Evolutionary conservation across 306 rosid genomes (phyloP), one percentile per base, ranked within the genome.

Genomic region (Vachellia collinsii): DNA sequence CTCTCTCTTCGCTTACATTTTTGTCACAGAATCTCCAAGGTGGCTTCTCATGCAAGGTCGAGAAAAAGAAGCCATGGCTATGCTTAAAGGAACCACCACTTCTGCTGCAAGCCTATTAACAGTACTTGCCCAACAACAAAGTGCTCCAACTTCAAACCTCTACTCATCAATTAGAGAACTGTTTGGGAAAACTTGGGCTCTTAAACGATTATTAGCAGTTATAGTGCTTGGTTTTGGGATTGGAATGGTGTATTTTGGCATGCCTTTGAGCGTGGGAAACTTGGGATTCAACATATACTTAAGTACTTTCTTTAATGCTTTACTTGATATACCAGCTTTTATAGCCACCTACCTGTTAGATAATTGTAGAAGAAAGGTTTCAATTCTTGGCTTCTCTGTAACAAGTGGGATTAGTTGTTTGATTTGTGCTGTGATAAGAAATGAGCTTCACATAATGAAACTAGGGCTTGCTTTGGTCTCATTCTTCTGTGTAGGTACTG

Each of bases 191-290:
- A 43, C 42, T 8, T 79, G 83, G 81, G 87, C 78, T 20, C 9
- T 70, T 8, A 36, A 48, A 72, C 12, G 78, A 20, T 1, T 37
- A 11, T 5, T 38, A 0, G 34, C 68, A 54, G 14, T 74, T 25
- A 48, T 64, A 44, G 22, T 50, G 5, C 44, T 74, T 14, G 74
- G 74, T 38, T 47, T 73, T 17, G 83, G 83, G 14, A 43, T 70
- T 70, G 87, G 83, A 70, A 70, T 83, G 83, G 83, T 83, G 6
- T 79, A 79, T 67, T 83, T 53, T 48, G 86, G 86, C 12, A 68
- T 83, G 80, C 83, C 83, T 66, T 47, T 79, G 7, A 79, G 72
- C 6, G 68, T 83, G 37, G 83, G 86, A 8, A 83, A 75, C 48
- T 39, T 83, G 14, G 80, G 83, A 4, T 74, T 79, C 37, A 74